Percentiles rank a stretch among this genome's conserved stretches.
Conservation (phyloP, 2,329 filamentous ascomycete genomes). For the Camillea tinctor region DNA sequence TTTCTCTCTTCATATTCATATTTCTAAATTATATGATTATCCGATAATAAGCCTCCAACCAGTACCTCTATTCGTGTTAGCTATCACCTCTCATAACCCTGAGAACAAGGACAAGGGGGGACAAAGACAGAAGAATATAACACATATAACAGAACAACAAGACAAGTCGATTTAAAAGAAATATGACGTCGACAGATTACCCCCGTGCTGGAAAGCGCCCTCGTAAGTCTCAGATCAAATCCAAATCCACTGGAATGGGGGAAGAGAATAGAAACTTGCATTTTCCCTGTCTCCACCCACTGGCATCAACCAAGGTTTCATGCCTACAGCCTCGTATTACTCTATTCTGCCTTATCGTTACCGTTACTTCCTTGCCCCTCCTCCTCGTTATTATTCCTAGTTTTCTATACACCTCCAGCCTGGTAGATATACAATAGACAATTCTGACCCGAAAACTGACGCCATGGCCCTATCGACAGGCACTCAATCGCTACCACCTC, state of each 20-base stretch:
- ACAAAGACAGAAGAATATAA: too few species aligned
- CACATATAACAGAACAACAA: neutral
- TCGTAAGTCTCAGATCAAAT: slow-evolving; percentile 13
- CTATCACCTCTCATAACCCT: too few species aligned
- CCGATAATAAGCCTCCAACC: too few species aligned
- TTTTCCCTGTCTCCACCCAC: neutral
- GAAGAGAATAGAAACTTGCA: neutral
- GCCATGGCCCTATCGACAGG: slow-evolving; percentile 49
- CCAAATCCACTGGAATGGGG: too few species aligned
- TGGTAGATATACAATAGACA: slow-evolving; percentile 1
- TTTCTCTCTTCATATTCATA: too few species aligned
- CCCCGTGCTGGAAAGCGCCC: slow-evolving; percentile 22
- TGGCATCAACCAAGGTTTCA: neutral
- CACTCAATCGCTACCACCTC: slow-evolving; percentile 93
- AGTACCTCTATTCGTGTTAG: too few species aligned
- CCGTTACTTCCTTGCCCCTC: neutral
- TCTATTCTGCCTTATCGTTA: too few species aligned
- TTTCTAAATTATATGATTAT: too few species aligned
- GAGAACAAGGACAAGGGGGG: too few species aligned
- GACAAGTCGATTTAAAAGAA: neutral
- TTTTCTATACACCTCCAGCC: slow-evolving; percentile 6
- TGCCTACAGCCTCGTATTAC: neutral
- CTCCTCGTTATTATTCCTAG: neutral
- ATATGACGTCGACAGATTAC: slow-evolving; percentile 18
- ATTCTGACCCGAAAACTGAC: slow-evolving; percentile 11